phyloP scores from a whole-genome alignment of 176 grass and related monocot species.

The Metroxylon sagu region DNA sequence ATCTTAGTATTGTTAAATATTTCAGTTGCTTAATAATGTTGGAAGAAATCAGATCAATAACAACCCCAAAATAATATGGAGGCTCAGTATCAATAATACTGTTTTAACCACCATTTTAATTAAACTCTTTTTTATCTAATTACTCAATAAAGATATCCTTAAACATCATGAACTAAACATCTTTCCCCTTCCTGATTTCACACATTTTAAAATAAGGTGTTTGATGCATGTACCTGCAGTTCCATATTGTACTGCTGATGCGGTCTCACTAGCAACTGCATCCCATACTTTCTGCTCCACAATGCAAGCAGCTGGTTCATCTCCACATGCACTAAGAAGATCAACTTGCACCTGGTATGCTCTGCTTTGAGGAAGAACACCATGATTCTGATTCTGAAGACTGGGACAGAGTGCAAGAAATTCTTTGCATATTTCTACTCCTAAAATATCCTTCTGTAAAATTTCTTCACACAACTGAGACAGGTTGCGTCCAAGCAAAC shows the following conservation, averaged over 20 bases:
- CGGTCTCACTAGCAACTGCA: conserved; percentile 77
- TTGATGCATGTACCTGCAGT: conserved; percentile 45
- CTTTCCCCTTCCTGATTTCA: too few relatives aligned
- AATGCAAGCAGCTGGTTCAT: conserved; percentile 43
- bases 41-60: too few relatives aligned
- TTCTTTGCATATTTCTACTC: conserved; percentile 50
- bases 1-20: too few relatives aligned
- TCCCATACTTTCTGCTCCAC: conserved; percentile 75
- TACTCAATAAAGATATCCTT: too few relatives aligned
- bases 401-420: conserved; percentile 47
- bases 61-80: too few relatives aligned
- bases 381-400: conserved; percentile 28
- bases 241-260: conserved; percentile 62
- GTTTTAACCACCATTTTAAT: too few relatives aligned
- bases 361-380: conserved; percentile 77
- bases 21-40: too few relatives aligned
- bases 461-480: conserved; percentile 78
- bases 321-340: conserved; percentile 73
- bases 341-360: conserved; percentile 73
- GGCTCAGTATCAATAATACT: too few relatives aligned
- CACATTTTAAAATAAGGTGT: neutral
- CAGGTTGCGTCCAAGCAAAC: conserved; percentile 61
- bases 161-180: too few relatives aligned
- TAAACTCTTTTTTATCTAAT: too few relatives aligned
- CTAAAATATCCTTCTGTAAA: conserved; percentile 39